Base-by-base conservation (phyloP, 1,139 yeast genomes). In the Sugiyamaella castrensis region DNA sequence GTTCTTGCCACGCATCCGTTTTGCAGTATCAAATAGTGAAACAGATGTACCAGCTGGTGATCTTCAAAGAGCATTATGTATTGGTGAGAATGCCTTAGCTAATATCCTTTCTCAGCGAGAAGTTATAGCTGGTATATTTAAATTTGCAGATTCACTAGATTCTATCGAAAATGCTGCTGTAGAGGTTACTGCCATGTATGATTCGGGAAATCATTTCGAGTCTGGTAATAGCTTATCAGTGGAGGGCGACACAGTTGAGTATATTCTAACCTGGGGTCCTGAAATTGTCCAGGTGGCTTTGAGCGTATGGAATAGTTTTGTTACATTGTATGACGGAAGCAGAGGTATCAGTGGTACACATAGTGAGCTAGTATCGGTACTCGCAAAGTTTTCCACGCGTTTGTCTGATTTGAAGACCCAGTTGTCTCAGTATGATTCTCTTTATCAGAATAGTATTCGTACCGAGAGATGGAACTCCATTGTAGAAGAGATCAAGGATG, bases 1-100 rank as follows among this genome's bases (percentile, higher is more conserved):
- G 58, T 65, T 89, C 43, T 69, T 91, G 37, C 98, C 98, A 7
- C 75, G 92, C 40, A 70, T 92, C 51, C 76, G 96, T 60, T 76
- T 82, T 29, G 72, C 87, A 2, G 81, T 82, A 13, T 68, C 81
- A 1, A 57, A 61, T 5, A 72, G 74, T 32, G 80, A 82, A 13
- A 75, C 81, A 13, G 98, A 89, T 60, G 81, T 88, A 16, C 94
- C 96, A 1, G 75, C 76, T 19, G 73, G 78, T 1, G 95, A 87
- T 63, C 77, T 87, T 34, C 85, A 81, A 53, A 84, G 82, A 57
- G 95, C 89, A 37, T 71, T 88, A 58, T 88, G 92, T 2, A 82
- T 83, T n/a, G 72, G 81, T 8, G 98, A 92, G 59, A 84, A 87
- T 63, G 67, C 88, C 47, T 66, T 88, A 8, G 59, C 74, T 75